Base-by-base conservation (phyloP, 768 basidiomycete genomes). In the Lactarius sanguifluus region DNA sequence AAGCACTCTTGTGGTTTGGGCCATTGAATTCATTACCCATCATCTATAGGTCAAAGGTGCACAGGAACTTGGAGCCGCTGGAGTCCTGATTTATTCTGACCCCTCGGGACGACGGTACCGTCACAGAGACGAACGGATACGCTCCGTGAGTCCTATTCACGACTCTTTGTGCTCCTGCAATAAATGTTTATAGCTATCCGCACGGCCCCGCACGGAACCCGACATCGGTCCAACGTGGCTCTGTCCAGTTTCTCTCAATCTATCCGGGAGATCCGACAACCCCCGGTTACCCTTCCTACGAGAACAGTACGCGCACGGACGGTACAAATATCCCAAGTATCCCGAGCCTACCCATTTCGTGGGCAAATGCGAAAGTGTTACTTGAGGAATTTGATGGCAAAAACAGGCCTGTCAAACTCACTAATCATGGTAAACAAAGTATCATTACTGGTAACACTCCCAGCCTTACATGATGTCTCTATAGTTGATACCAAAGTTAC, bases 321-420 rank as follows among this genome's bases (percentile, higher is more conserved):
- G 85, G 79, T 28, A 77, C 75, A 52, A 91, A 88, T 70, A 83
- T 89, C 43, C 91, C 92, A 2, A 75, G 73, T 20, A 94, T 94
- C 67, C 92, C 92, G 1, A 94, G 92, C 72, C 76, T 98, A n/a
- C 96, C 96, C 1, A 85, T 97, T 69, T 92, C 90, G 0, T 96
- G 92, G 88, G 77, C 81, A 56, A 96, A 95, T 73, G 95, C 93
- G 0, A 74, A 84, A 60, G 80, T 82, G 10, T 76, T 92, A 4
- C 74, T 90, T 38, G 73, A 79, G 55, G 79, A 82, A 59, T 74
- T 86, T 30, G 73, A 79, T 47, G 82, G 81, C 66, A 32, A 76
- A 73, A 73, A 82, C 59, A 79, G 76, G 18, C 78, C 78, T 13
- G 78, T 90, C 28, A 79, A 79, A 62, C 76, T 92, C 13, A 80